Evolutionary conservation across 2,329 filamentous ascomycete genomes (phyloP), one percentile per base, ranked within the genome.

Genomic region (Calonectria pseudoturangicola): DNA sequence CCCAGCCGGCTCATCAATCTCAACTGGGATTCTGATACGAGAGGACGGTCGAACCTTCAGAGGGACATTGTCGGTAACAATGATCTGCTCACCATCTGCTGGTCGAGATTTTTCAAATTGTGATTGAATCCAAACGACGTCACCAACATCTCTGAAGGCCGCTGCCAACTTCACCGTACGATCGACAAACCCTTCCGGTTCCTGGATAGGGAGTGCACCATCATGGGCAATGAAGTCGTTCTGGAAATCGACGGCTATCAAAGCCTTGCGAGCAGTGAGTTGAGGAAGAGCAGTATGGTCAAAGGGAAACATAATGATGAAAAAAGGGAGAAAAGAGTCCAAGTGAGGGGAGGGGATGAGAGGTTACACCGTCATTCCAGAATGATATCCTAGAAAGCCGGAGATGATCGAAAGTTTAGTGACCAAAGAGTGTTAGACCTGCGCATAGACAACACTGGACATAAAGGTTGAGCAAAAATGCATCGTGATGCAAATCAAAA

Each of bases 221-320:
- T 91, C 88, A 1, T 90, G 85, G 8, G 91, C 88, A 71, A 97
- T 86, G 80, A 98, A 98, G 82, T 98, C 96, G 79, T 97, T 95
- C 81, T 98, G 97, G 43, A 98, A 90, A 80, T 98, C 96, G 75
- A 98, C 89, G 21, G 97, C 86, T 25, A 98, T 87, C 51, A 99
- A 88, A 1, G 95, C 96, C 84, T 90, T 91, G 65, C 91, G 88
- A 10, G 91, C 91, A 36, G 84, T 86, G 66, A 93, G 83, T 62
- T 89, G 85, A 13, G 91, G 91, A 25, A 93, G 85, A 43, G 87
- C 85, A 56, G 88, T 83, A 47, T 87, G 84, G 77, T 92, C 89
- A 81, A 92, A 91, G 73, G 88, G 82, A 79, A 92, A 90, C 85
- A 91, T 90, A 73, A 68, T 76, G 74, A 9, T 28, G 41, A 63